Evolutionary conservation across 768 basidiomycete species (phyloP), one percentile per base, ranked within the genome.

Genomic region (Calocybe cyanea): DNA sequence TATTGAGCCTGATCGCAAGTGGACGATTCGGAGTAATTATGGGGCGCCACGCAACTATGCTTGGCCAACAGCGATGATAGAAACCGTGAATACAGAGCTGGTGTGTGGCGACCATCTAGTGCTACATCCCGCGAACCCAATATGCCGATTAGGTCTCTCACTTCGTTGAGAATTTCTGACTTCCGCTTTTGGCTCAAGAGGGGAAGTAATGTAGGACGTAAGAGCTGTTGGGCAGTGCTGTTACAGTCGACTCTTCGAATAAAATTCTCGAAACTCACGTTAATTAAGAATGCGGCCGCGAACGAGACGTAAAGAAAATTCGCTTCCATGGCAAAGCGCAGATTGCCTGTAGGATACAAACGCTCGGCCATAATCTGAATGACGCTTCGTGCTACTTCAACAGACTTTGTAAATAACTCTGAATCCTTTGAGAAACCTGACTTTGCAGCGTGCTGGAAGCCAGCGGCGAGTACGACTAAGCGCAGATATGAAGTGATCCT

Each of bases 201-300:
- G 38, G 60, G 62, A 2, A 71, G 49, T 47, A 74, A 71, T 51
- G 71, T 72, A 1, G 78, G 77, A 2, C 78, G 72, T 33, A 81
- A 61, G 28, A 81, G 62, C 78, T 81, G 47, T 38, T 11, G 24
- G 21, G 43, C 25, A 38, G 30, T 19, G 19, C 45, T 25, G 35
- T 34, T 19, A 45, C 43, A 23, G 45, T 30, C 37, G 35, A 36
- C 10, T n/a, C 7, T n/a, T 13, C 41, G 15, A 19, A 34, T 10
- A 33, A 32, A 18, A 36, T 42, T 6, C n/a, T 19, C 15, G 42
- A 18, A 7, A 31, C 73, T 52, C 54, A 83, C 80, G 61, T 82
- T 81, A 41, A 82, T 66, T 18, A 84, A 63, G 54, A 81, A 81
- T 2, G 79, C 79, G 2, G 78, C 71, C 7, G 80, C 80, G 53